phyloP scores from a whole-genome alignment of 2,329 filamentous ascomycete species.

The Penicillium oxalicum region DNA sequence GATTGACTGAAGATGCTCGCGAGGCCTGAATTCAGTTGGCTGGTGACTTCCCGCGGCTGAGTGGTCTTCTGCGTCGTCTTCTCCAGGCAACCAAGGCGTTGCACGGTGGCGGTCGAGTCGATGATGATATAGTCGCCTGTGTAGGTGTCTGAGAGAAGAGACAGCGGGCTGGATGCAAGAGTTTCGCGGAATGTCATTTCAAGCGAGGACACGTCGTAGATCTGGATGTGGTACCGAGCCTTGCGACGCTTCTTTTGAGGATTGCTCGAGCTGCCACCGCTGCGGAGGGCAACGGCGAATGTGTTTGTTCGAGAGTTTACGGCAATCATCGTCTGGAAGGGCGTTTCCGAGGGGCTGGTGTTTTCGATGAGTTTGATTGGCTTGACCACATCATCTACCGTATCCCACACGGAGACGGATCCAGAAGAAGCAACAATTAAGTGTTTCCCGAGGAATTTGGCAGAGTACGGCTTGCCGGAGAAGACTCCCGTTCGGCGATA shows the following conservation, averaged over 20 bases:
- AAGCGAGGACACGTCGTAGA: constrained; percentile 60
- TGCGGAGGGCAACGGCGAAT: constrained; percentile 57
- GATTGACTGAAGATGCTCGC: constrained; percentile 30
- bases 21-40: constrained; percentile 27
- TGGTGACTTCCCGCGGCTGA: constrained; percentile 20
- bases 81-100: constrained; percentile 34
- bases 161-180: constrained; percentile 54
- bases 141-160: constrained; percentile 58
- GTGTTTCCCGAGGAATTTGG: constrained; percentile 66
- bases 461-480: constrained; percentile 57
- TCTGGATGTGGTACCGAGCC: constrained; percentile 46
- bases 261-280: constrained; percentile 12
- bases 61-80: constrained; percentile 20
- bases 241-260: constrained; percentile 44
- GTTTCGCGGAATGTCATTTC: constrained; percentile 55
- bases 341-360: constrained; percentile 4
- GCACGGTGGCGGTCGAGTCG: constrained; percentile 69
- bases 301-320: constrained; percentile 60
- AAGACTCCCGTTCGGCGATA: constrained; percentile 64
- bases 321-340: constrained; percentile 48
- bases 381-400: constrained; percentile 69
- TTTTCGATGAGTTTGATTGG: constrained; percentile 56
- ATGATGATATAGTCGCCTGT: constrained; percentile 69
- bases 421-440: constrained; percentile 69
- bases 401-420: constrained; percentile 69